Evolutionary conservation across 192 early-diverging fungal species (phyloP).

Genomic region (Coemansia sp.): DNA sequence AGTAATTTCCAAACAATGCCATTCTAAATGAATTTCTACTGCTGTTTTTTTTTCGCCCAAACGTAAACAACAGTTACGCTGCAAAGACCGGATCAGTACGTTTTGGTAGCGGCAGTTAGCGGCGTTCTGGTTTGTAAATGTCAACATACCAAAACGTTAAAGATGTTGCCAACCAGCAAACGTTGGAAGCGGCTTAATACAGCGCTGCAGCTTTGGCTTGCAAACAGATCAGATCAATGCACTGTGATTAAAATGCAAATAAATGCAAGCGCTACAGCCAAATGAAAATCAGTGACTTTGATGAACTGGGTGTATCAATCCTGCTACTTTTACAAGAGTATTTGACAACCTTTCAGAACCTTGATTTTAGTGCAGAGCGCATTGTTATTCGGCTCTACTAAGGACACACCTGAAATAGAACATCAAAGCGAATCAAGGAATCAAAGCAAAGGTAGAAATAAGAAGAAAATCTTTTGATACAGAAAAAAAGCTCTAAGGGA

Average conservation of each 20-base stretch:
- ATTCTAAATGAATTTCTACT: neutral
- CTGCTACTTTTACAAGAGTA: too few species aligned
- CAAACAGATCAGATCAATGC: neutral
- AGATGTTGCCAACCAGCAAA: too few species aligned
- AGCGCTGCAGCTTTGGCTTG: neutral
- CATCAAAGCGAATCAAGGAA: neutral
- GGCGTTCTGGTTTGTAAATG: too few species aligned
- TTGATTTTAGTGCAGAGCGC: too few species aligned
- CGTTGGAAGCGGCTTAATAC: too few species aligned
- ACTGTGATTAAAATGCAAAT: neutral
- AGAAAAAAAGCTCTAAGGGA: neutral
- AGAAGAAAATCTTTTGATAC: too few species aligned
- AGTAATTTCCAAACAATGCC: neutral
- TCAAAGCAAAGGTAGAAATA: too few species aligned
- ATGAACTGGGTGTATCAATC: too few species aligned
- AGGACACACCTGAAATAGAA: neutral
- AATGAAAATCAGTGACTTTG: neutral
- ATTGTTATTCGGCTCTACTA: neutral
- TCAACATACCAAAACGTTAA: too few species aligned
- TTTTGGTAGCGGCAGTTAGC: too few species aligned
- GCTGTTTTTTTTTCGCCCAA: neutral
- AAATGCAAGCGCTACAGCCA: neutral
- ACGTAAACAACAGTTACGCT: neutral
- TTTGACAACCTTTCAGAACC: too few species aligned
- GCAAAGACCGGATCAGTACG: too few species aligned